Evolutionary conservation across 345 rosid species (phyloP).

Genomic region (Rhizophora apiculata): DNA sequence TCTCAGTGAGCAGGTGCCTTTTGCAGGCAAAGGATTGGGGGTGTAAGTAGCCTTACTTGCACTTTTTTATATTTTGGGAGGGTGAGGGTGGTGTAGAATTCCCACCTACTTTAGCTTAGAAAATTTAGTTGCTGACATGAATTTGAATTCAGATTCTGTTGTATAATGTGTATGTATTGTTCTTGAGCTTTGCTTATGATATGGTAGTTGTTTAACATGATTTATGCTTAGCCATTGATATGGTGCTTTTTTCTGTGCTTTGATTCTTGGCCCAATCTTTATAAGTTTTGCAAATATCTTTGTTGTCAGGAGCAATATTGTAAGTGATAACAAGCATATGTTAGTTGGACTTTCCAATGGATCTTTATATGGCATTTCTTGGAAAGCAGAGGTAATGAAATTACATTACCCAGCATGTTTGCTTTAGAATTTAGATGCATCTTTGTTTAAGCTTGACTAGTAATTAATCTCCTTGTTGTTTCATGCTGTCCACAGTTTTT

Average conservation of each 20-base stretch:
- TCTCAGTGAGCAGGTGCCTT: conserved; percentile 83
- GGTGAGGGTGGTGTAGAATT: not conserved
- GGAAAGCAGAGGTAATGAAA: conserved; percentile 93
- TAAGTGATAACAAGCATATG: conserved; percentile 58
- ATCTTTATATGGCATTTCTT: conserved; percentile 71
- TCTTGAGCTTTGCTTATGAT: not conserved
- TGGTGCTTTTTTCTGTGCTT: too few relatives aligned
- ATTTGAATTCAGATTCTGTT: not conserved
- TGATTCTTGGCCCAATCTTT: conserved; percentile 13
- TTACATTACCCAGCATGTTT: too few relatives aligned
- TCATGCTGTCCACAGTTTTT: too few relatives aligned
- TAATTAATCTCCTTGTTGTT: conserved; percentile 1
- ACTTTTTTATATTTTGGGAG: not conserved
- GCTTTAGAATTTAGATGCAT: too few relatives aligned
- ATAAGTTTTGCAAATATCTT: conserved; percentile 12
- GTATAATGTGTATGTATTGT: not conserved
- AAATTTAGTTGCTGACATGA: not conserved
- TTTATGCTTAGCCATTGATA: too few relatives aligned
- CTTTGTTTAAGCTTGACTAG: not conserved
- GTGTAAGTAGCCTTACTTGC: conserved; percentile 52
- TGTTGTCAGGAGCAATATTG: conserved; percentile 52
- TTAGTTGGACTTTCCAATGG: conserved; percentile 89
- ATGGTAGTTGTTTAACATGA: not conserved
- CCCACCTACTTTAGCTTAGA: not conserved
- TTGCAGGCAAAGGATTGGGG: conserved; percentile 57